A percentile compares a stretch with the other conserved stretches of the same genome.
Conservation (phyloP, 2,329 filamentous ascomycete genomes). For the Blastomyces percursus region DNA sequence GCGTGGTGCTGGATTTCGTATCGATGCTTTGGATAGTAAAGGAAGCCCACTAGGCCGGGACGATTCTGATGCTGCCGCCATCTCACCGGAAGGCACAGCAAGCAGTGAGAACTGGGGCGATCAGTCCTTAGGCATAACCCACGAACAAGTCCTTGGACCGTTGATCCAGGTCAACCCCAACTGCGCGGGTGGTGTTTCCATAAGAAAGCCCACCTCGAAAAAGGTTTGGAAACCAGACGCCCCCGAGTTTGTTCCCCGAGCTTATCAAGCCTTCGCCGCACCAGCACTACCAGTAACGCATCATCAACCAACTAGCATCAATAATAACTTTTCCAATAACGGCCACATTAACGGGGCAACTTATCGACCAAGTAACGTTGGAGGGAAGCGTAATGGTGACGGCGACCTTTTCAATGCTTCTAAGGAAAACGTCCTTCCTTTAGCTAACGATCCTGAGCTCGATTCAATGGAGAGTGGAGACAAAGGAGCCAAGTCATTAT, state of each 20-base stretch:
- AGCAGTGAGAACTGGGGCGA: background rate
- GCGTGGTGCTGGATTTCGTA: background rate
- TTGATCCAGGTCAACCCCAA: background rate
- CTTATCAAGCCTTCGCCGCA: background rate
- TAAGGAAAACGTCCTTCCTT: background rate
- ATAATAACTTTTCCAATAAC: background rate
- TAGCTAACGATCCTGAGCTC: background rate
- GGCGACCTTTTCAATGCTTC: background rate
- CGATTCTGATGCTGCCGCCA: background rate
- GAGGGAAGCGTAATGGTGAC: background rate
- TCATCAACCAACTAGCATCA: background rate
- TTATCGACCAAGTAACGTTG: background rate
- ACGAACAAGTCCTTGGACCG: background rate
- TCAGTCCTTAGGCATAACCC: background rate
- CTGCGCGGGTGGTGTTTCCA: conserved; percentile 7
- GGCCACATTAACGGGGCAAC: background rate
- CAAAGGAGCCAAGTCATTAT: background rate
- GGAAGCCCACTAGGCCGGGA: background rate
- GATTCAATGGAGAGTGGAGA: background rate
- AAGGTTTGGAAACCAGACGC: conserved; percentile 28
- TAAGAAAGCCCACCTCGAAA: conserved; percentile 6
- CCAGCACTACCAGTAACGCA: background rate
- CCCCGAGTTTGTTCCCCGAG: conserved; percentile 30
- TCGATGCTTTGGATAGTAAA: background rate
- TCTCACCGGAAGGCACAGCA: background rate